Base-by-base conservation (phyloP, 2,329 filamentous ascomycete species). In the Corynespora cassiicola region DNA sequence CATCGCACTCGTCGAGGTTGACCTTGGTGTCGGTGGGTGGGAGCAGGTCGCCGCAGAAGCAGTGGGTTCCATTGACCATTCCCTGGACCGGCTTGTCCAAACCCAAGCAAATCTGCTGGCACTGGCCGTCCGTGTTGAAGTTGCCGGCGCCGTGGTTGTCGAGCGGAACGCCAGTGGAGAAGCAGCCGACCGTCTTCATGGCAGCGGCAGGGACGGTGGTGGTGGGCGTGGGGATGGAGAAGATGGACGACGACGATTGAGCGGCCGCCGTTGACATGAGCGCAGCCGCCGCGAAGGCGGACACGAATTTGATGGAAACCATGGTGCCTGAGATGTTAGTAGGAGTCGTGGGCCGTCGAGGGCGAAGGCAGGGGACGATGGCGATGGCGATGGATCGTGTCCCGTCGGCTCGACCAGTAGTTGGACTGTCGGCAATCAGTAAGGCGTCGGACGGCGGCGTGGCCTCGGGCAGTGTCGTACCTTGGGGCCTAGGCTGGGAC, bases 11-110 rank as follows among this genome's bases (percentile, higher is more conserved):
- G 6, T 63, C 63, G 58, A 85, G 78, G 28, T 77, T 71, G 6
- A 81, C 77, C 43, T 84, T 62, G 25, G 73, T 72, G 11, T 71
- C 71, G 31, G 59, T 50, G 11, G 83, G 74, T 0, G 90, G 90
- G 31, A 91, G 77, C 42, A 75, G 68, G 47, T 82, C 71, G 42
- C 90, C 90, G 58, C 90, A 95, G 58, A 76, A 88, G 70, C 90
- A 96, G 48, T 81, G 69, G 12, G 75, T 73, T 11, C 80, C 80
- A 12, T 77, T 75, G 6, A 77, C 80, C 28, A 88, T 70, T 20
- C 77, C 88, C 56, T 85, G 81, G 6, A 90, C 86, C 1, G 76
- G 52, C 22, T 78, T 75, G 6, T 73, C 56, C 1, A 68, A 58
- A 3, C 68, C 55, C 16, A 72, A 55, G 59, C 82, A 85, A 46